Percentiles rank a stretch among this genome's conserved stretches.
Evolutionary conservation across 1,139 yeast genomes (phyloP).

Genomic region (Kodamaea fungicola): DNA sequence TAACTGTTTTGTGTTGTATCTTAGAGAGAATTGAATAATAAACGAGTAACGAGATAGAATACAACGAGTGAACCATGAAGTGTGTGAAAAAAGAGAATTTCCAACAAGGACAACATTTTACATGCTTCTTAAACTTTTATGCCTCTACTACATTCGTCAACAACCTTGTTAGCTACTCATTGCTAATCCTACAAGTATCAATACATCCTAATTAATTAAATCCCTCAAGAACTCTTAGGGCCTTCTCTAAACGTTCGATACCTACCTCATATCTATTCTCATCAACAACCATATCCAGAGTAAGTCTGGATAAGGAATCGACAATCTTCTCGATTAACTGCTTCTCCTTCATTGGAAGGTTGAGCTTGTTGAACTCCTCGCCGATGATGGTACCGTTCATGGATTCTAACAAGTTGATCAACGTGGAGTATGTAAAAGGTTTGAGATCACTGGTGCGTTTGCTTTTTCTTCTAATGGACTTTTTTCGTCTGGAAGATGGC

Average conservation of each 20-base stretch:
- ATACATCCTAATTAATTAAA: conserved; percentile 24
- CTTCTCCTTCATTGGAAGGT: conserved; percentile 73
- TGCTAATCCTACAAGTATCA: too few species aligned
- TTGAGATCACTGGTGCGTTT: conserved; percentile 27
- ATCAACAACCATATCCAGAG: conserved; percentile 87
- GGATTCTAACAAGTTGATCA: conserved; percentile 56
- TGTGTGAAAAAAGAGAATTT: too few species aligned
- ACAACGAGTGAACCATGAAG: too few species aligned
- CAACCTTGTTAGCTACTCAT: too few species aligned
- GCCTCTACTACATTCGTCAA: too few species aligned
- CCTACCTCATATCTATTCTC: conserved; percentile 78
- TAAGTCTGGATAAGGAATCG: conserved; percentile 77
- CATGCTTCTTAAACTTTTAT: too few species aligned
- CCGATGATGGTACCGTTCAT: conserved; percentile 64
- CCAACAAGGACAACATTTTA: too few species aligned
- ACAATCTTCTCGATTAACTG: conserved; percentile 79
- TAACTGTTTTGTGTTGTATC: conserved; percentile 4
- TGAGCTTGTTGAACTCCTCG: conserved; percentile 70
- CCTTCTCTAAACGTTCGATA: conserved; percentile 72
- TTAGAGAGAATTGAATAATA: neutral
- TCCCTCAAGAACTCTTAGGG: conserved; percentile 82
- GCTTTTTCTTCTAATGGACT: conserved; percentile 24
- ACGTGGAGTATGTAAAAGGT: conserved; percentile 57
- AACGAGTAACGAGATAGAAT: too few species aligned
- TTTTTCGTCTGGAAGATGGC: conserved; percentile 25